Evolutionary conservation across 2,329 filamentous ascomycete species (phyloP).

Genomic region (Beauveria varroae): DNA sequence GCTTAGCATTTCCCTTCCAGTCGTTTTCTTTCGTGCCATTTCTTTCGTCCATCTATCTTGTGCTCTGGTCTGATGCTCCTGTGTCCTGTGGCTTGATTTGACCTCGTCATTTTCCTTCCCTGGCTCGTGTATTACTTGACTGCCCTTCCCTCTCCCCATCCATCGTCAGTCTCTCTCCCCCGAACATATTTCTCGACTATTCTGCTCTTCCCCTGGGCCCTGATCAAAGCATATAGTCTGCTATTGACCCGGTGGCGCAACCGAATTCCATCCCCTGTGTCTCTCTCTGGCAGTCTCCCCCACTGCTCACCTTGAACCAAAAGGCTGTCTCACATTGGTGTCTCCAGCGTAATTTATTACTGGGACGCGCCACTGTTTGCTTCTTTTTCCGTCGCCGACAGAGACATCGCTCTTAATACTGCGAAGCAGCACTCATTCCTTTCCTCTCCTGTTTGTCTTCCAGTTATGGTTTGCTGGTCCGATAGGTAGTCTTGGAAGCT

Average conservation of each 20-base stretch:
- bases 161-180: background rate
- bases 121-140: background rate
- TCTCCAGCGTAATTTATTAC: conserved; percentile 8
- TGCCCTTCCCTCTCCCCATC: background rate
- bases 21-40: background rate
- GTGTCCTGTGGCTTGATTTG: background rate
- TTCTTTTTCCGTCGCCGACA: conserved; percentile 3
- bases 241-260: background rate
- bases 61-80: background rate
- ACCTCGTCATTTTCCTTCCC: background rate
- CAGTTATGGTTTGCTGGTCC: conserved; percentile 1
- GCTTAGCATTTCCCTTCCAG: background rate
- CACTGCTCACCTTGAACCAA: background rate
- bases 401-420: conserved; percentile 1
- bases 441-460: background rate
- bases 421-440: background rate
- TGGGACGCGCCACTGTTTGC: conserved; percentile 4
- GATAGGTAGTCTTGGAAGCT: background rate
- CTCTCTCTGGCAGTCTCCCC: conserved; percentile 4
- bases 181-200: background rate
- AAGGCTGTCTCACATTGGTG: conserved; percentile 8
- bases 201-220: background rate
- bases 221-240: background rate
- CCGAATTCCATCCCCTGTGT: conserved; percentile 1
- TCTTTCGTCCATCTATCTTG: background rate